Conservation (phyloP, 2,329 filamentous ascomycete genomes). For the Emmonsiellopsis sp. region DNA sequence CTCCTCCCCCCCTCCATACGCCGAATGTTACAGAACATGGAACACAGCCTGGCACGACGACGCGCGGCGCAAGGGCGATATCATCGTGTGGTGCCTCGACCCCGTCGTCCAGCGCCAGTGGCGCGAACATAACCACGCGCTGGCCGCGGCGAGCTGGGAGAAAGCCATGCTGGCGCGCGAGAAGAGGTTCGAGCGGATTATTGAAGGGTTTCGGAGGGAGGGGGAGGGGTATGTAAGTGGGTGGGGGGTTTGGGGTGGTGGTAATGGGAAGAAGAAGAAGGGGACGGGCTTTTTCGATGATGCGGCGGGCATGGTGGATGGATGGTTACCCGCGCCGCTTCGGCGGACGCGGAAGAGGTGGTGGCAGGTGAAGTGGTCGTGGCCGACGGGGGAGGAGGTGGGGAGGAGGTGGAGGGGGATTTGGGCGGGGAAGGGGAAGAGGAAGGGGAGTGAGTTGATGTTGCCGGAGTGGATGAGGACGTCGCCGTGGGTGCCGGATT, state of each 20-base stretch:
- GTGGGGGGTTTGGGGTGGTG: neutral
- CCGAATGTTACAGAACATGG: conserved; percentile 50
- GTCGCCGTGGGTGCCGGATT: conserved; percentile 1
- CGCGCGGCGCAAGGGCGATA: conserved; percentile 50
- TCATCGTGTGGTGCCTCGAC: conserved; percentile 50
- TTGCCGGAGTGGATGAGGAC: conserved; percentile 10
- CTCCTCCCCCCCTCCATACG: conserved; percentile 42
- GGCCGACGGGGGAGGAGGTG: neutral
- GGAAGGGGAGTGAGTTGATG: conserved; percentile 4
- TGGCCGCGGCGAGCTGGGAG: conserved; percentile 7
- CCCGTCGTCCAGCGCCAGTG: conserved; percentile 25
- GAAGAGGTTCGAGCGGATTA: conserved; percentile 26
- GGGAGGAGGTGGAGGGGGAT: conserved; percentile 10
- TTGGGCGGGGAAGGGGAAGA: conserved; percentile 6
- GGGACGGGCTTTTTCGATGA: neutral
- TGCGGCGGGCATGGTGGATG: neutral
- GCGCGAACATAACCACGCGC: conserved; percentile 18
- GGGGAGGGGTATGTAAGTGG: neutral
- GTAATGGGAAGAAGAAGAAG: neutral
- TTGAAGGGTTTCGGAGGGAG: conserved; percentile 23
- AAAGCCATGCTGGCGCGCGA: conserved; percentile 18
- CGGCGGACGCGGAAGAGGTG: neutral
- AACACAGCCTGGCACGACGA: conserved; percentile 58
- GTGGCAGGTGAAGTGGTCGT: conserved; percentile 1
- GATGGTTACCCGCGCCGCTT: neutral